Evolutionary conservation across 2,329 filamentous ascomycete species (phyloP).

Genomic region (Ampelomyces quisqualis): DNA sequence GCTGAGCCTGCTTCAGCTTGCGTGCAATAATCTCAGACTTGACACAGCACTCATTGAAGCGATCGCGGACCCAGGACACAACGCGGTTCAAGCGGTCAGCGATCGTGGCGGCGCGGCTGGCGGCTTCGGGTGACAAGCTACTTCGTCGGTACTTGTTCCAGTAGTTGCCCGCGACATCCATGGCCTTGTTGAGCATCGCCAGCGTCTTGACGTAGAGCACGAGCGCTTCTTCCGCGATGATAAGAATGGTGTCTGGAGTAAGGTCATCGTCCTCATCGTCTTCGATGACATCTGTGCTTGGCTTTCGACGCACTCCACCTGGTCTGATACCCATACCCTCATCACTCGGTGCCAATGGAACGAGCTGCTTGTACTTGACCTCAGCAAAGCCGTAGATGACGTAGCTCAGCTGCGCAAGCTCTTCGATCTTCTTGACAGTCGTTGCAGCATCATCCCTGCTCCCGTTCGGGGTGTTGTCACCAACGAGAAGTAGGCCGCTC

Average conservation of each 20-base stretch:
- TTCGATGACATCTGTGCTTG: constrained; percentile 52
- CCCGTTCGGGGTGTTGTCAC: constrained; percentile 62
- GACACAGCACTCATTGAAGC: constrained; percentile 96
- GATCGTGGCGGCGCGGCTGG: constrained; percentile 44
- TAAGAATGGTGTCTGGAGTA: constrained; percentile 80
- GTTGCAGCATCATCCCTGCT: constrained; percentile 75
- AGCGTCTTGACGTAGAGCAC: constrained; percentile 96
- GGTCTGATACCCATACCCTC: constrained; percentile 63
- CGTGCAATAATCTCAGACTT: constrained; percentile 93
- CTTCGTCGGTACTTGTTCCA: constrained; percentile 74
- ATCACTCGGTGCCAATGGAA: constrained; percentile 77
- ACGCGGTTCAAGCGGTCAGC: constrained; percentile 81
- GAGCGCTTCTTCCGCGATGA: constrained; percentile 88
- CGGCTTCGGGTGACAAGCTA: constrained; percentile 54
- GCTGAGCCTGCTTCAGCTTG: constrained; percentile 83
- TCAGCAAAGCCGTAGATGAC: constrained; percentile 97
- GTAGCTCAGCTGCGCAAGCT: constrained; percentile 88
- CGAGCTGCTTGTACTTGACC: constrained; percentile 97
- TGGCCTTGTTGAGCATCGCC: constrained; percentile 84
- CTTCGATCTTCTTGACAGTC: constrained; percentile 80
- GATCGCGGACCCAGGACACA: constrained; percentile 89
- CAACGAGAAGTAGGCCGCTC: constrained; percentile 65
- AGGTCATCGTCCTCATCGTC: constrained; percentile 62
- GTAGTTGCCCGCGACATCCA: constrained; percentile 92
- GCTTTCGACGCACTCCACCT: constrained; percentile 50